Evolutionary conservation across 306 rosid genomes (phyloP).

Genomic region (Cicer pinnatifidum): DNA sequence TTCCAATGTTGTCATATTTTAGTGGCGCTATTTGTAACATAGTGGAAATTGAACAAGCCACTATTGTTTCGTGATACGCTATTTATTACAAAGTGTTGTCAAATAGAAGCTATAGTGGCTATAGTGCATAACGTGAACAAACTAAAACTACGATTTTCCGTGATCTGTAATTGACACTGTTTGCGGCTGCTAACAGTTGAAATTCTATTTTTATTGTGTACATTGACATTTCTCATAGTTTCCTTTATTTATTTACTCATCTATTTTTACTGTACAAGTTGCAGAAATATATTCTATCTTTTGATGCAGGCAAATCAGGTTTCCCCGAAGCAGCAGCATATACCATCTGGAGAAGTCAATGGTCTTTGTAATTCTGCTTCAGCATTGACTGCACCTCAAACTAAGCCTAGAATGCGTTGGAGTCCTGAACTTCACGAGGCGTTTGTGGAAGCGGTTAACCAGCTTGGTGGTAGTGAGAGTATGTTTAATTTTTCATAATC

Average conservation of each 20-base stretch:
- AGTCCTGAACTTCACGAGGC: slow-evolving; percentile 95
- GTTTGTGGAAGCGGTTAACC: slow-evolving; percentile 88
- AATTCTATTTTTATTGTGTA: slow-evolving; percentile 25
- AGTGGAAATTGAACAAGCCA: too few relatives aligned
- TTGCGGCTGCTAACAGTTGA: slow-evolving; percentile 27
- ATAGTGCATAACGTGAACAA: too few relatives aligned
- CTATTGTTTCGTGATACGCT: too few relatives aligned
- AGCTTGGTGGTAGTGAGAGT: slow-evolving; percentile 92
- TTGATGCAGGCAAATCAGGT: slow-evolving; percentile 56
- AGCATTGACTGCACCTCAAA: slow-evolving; percentile 53
- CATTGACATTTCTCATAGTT: slow-evolving; percentile 27
- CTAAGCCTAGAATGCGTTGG: slow-evolving; percentile 95
- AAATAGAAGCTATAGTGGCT: too few relatives aligned
- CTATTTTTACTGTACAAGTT: slow-evolving; percentile 38
- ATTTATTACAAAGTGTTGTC: too few relatives aligned
- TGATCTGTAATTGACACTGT: too few relatives aligned
- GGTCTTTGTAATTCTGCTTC: slow-evolving; percentile 53
- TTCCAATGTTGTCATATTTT: not conserved
- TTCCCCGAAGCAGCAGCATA: slow-evolving; percentile 48
- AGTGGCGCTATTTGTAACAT: too few relatives aligned
- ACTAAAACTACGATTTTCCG: too few relatives aligned
- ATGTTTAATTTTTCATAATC: slow-evolving; percentile 46
- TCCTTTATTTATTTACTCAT: slow-evolving; percentile 23
- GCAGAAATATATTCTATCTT: slow-evolving; percentile 45
- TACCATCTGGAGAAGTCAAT: slow-evolving; percentile 54